Base-by-base conservation (phyloP, 305 asterid species). In the Fraxinus floribunda region DNA sequence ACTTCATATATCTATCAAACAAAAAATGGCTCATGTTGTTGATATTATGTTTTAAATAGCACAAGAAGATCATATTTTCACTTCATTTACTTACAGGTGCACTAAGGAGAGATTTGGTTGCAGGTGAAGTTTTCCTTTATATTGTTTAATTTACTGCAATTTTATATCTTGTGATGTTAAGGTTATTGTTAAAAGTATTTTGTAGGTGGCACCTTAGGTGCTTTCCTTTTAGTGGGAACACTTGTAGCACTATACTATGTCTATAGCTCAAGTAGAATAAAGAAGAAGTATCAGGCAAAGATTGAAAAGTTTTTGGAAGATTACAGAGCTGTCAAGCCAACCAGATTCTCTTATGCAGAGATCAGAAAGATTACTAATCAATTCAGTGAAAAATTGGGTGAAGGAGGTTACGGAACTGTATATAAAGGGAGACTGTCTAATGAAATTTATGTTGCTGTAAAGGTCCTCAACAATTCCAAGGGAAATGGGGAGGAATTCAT, bases 401-500 rank as follows among this genome's bases (percentile, higher is more conserved):
- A 80, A 16, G 88, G 86, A 73, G 87, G 89, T 1, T 75, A 79
- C 52, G 90, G 83, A 41, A 62, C 87, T 15, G 81, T 89, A 41
- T 89, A 88, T 77, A 88, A 86, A 81, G 97, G 97, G 71, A 89
- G 81, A 79, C 85, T 89, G 30, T 71, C 81, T 0, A 89, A 86
- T 78, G 89, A 90, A 64, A 82, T 92, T 80, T 84, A 78, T 1
- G 89, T 85, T 16, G 85, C 84, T 16, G 89, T 88, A 39, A 88
- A 90, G 79, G 83, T 83, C 70, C 80, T 87, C 22, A 26, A 85
- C 38, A 79, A 68, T 60, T 80, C 81, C 30, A 83, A 87, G 73
- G 89, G 89, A 30, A 86, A 79, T 3, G 82, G 88, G 3, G 91
- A 89, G 80, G 95, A 88, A 24, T 92, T 91, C 83, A 86, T 89